Evolutionary conservation across 2,329 filamentous ascomycete species (phyloP).

Genomic region (Myriosclerotinia curreyana): DNA sequence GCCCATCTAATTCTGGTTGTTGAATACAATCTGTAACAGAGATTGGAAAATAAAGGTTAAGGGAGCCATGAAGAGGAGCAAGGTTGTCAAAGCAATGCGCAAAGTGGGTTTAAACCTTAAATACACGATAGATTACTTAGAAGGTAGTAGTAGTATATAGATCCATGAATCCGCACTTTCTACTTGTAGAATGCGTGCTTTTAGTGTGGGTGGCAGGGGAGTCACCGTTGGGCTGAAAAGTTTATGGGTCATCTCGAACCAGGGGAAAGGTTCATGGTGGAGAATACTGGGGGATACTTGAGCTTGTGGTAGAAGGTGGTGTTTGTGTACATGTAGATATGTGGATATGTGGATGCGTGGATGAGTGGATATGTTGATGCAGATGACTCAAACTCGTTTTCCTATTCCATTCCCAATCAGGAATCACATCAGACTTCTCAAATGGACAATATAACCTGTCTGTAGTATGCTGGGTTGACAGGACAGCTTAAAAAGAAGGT

Average conservation of each 20-base stretch:
- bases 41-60: neutral
- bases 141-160: neutral
- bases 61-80: conserved; percentile 3
- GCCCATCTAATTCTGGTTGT: neutral
- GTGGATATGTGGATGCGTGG: neutral
- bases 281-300: neutral
- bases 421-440: conserved; percentile 2
- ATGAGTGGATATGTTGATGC: neutral
- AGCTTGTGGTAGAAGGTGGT: neutral
- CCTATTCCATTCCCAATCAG: neutral
- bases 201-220: conserved; percentile 6
- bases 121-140: conserved; percentile 5
- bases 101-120: conserved; percentile 11
- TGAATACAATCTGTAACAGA: neutral
- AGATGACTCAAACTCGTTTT: conserved; percentile 1
- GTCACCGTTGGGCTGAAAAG: conserved; percentile 16
- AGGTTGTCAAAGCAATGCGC: neutral
- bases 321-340: neutral
- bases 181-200: neutral
- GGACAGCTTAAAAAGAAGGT: neutral
- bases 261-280: conserved; percentile 16
- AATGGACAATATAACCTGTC: neutral
- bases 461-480: neutral
- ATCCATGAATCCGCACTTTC: neutral
- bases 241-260: neutral